Percentiles rank a stretch among this genome's conserved stretches.
phyloP scores from a whole-genome alignment of 306 rosid species.

The Lablab purpureus region DNA sequence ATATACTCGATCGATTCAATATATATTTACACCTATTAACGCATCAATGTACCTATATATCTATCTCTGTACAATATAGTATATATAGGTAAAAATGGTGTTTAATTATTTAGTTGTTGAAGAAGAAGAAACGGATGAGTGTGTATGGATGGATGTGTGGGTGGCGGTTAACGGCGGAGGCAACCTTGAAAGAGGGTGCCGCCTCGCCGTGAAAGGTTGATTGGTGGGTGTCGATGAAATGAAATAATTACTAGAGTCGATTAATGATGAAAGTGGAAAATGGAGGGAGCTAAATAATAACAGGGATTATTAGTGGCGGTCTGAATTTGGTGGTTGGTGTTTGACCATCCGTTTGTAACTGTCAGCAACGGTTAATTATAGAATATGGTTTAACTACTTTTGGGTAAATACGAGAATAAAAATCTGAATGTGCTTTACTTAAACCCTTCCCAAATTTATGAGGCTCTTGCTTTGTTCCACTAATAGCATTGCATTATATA shows the following conservation, averaged over 20 bases:
- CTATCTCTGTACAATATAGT: neutral
- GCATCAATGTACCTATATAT: no score
- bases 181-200: constrained; percentile 38
- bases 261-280: neutral
- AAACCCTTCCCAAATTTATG: neutral
- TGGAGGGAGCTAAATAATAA: neutral
- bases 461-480: neutral
- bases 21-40: neutral
- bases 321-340: neutral
- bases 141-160: neutral
- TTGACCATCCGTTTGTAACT: constrained; percentile 61
- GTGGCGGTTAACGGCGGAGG: constrained; percentile 40
- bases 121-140: neutral
- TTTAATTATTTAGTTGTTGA: neutral
- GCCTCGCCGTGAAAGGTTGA: constrained; percentile 43
- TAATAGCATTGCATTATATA: neutral
- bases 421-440: constrained; percentile 1
- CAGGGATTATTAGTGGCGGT: constrained; percentile 25
- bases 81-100: neutral
- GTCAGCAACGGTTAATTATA: neutral
- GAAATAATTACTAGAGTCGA: neutral
- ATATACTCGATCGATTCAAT: neutral
- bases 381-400: neutral
- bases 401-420: no score
- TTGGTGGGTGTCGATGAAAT: neutral